Percentiles rank a stretch among this genome's conserved stretches.
Evolutionary conservation across 2,329 filamentous ascomycete species (phyloP).

Genomic region (Ceratocystis destructans): DNA sequence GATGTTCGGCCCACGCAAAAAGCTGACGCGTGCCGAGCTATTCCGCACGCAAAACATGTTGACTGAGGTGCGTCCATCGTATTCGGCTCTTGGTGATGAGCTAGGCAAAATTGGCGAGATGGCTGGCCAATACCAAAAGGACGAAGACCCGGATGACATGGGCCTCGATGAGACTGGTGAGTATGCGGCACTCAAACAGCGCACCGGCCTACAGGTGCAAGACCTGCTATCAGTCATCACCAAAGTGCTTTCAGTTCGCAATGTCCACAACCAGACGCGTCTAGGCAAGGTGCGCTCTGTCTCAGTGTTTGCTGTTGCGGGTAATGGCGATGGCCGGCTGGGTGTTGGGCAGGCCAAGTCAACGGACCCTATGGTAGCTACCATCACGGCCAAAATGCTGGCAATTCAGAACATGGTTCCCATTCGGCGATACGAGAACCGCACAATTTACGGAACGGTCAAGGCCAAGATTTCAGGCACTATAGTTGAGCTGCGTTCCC

Average conservation of each 20-base stretch:
- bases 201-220: slow-evolving; percentile 40
- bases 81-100: slow-evolving; percentile 26
- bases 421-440: slow-evolving; percentile 77
- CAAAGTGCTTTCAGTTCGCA: slow-evolving; percentile 61
- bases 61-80: slow-evolving; percentile 19
- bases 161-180: slow-evolving; percentile 38
- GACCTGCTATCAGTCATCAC: slow-evolving; percentile 43
- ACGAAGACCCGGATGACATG: slow-evolving; percentile 37
- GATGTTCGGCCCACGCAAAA: slow-evolving; percentile 18
- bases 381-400: slow-evolving; percentile 58
- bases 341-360: slow-evolving; percentile 87
- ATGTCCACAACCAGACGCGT: slow-evolving; percentile 84
- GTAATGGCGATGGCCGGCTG: slow-evolving; percentile 72
- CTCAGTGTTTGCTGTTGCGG: slow-evolving; percentile 68
- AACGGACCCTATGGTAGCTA: slow-evolving; percentile 54
- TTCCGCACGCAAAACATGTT: slow-evolving; percentile 19
- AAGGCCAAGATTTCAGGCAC: slow-evolving; percentile 78
- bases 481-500: slow-evolving; percentile 63
- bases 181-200: slow-evolving; percentile 39
- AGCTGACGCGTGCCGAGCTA: slow-evolving; percentile 16
- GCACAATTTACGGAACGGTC: slow-evolving; percentile 81
- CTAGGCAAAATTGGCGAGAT: slow-evolving; percentile 43
- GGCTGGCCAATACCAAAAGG: slow-evolving; percentile 36
- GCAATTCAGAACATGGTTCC: slow-evolving; percentile 89
- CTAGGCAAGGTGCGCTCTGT: slow-evolving; percentile 77